A percentile compares a stretch with the other conserved stretches of the same genome.
Conservation (phyloP, 164 flowering plant species). For the Chimonanthus praecox region DNA sequence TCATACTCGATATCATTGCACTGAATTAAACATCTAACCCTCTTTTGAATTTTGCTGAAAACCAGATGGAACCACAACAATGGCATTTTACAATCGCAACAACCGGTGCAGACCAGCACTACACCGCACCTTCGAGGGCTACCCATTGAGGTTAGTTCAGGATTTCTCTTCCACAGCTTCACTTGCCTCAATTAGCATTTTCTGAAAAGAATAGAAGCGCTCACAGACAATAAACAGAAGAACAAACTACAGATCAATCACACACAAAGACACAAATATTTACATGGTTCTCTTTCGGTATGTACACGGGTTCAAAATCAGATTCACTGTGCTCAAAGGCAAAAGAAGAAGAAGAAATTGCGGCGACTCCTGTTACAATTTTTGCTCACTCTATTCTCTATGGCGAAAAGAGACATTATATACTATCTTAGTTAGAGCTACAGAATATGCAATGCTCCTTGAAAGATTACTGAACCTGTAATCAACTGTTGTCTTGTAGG, state of each 20-base stretch:
- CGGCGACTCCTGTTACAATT: too few species aligned
- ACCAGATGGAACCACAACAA: constrained; percentile 39
- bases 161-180: background rate
- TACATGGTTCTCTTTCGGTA: too few species aligned
- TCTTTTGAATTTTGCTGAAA: constrained; percentile 2
- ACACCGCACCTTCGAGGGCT: constrained; percentile 33
- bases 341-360: too few species aligned
- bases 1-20: background rate
- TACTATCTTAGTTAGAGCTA: too few species aligned
- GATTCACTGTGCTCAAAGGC: too few species aligned
- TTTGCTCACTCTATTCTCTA: too few species aligned
- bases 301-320: too few species aligned
- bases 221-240: too few species aligned
- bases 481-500: constrained; percentile 19
- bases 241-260: too few species aligned
- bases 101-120: constrained; percentile 28
- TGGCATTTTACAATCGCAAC: constrained; percentile 31
- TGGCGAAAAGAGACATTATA: too few species aligned
- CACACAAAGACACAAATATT: too few species aligned
- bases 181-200: background rate
- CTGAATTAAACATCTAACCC: background rate
- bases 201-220: background rate
- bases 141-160: constrained; percentile 25
- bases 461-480: background rate
- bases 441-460: too few species aligned